phyloP scores from a whole-genome alignment of 2,329 filamentous ascomycete species.

The Aspergillus ibericus region DNA sequence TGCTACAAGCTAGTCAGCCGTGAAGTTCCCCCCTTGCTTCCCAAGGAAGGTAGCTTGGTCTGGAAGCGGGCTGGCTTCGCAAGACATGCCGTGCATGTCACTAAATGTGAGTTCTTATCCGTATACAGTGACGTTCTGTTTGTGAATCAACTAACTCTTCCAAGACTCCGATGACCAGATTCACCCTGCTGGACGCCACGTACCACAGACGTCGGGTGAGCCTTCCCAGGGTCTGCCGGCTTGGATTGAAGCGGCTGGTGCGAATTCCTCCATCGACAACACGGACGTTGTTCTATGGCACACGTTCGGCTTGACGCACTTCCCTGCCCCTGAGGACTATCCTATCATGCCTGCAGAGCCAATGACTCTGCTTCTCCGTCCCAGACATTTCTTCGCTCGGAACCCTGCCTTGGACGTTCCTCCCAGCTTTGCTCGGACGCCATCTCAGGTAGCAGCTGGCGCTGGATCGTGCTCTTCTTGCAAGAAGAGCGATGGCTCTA shows the following conservation, averaged over 20 bases:
- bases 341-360: conserved; percentile 88
- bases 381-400: conserved; percentile 76
- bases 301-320: conserved; percentile 87
- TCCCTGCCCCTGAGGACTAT: conserved; percentile 86
- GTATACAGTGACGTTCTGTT: not conserved
- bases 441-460: conserved; percentile 63
- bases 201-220: conserved; percentile 82
- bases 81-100: conserved; percentile 82
- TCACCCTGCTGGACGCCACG: conserved; percentile 82
- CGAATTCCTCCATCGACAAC: conserved; percentile 69
- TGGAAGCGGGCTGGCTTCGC: conserved; percentile 91
- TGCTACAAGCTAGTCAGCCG: conserved; percentile 88
- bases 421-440: conserved; percentile 70
- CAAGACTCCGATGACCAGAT: conserved; percentile 76
- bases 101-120: conserved; percentile 67
- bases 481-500: conserved; percentile 41
- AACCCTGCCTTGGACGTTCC: conserved; percentile 82
- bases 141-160: conserved; percentile 11
- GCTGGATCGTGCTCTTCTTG: conserved; percentile 33
- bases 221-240: conserved; percentile 70
- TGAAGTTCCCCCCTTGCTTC: conserved; percentile 75
- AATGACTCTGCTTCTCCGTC: conserved; percentile 75
- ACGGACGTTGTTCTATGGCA: conserved; percentile 90
- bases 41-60: conserved; percentile 77
- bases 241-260: conserved; percentile 69